A percentile compares a stretch with the other conserved stretches of the same genome.
Evolutionary conservation across 495 filamentous ascomycete genomes (phyloP).

Genomic region (Aspergillus conjunctus): DNA sequence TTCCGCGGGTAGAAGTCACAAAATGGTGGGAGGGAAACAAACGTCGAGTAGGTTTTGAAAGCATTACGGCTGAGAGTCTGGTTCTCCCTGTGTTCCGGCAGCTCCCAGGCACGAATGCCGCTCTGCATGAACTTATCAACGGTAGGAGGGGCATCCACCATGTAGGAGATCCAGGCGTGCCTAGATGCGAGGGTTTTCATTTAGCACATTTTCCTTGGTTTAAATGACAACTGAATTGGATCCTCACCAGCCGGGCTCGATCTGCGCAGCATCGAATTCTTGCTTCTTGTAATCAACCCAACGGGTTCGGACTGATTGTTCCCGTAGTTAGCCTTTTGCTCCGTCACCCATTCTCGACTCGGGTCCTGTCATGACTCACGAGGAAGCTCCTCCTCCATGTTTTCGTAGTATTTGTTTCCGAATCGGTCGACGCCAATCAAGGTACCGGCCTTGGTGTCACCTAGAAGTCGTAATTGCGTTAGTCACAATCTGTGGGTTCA

Average conservation of each 20-base stretch:
- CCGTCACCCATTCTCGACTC: background rate
- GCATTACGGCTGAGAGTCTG: slow-evolving; percentile 72
- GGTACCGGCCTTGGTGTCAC: slow-evolving; percentile 94
- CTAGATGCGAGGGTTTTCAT: slow-evolving; percentile 33
- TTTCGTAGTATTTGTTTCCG: slow-evolving; percentile 98
- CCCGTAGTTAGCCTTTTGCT: slow-evolving; percentile 11
- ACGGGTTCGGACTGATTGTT: slow-evolving; percentile 78
- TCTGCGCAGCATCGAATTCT: slow-evolving; percentile 86
- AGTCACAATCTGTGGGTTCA: slow-evolving; percentile 24
- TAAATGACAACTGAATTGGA: background rate
- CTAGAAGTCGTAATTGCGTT: slow-evolving; percentile 49
- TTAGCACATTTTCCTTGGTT: slow-evolving; percentile 2
- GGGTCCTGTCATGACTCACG: slow-evolving; percentile 54
- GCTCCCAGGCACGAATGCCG: slow-evolving; percentile 71
- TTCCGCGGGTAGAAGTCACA: background rate
- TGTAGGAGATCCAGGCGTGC: slow-evolving; percentile 96
- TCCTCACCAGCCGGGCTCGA: slow-evolving; percentile 88
- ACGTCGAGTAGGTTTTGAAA: slow-evolving; percentile 95
- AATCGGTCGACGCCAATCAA: slow-evolving; percentile 84
- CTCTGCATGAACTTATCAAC: slow-evolving; percentile 72
- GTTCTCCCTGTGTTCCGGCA: slow-evolving; percentile 71
- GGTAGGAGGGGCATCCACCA: slow-evolving; percentile 82
- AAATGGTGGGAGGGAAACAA: slow-evolving; percentile 35
- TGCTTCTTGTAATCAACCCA: slow-evolving; percentile 95
- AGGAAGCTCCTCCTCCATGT: slow-evolving; percentile 86